A percentile compares a stretch with the other conserved stretches of the same genome.
phyloP scores from a whole-genome alignment of 2,329 filamentous ascomycete species.

The Sporothrix curviconia region DNA sequence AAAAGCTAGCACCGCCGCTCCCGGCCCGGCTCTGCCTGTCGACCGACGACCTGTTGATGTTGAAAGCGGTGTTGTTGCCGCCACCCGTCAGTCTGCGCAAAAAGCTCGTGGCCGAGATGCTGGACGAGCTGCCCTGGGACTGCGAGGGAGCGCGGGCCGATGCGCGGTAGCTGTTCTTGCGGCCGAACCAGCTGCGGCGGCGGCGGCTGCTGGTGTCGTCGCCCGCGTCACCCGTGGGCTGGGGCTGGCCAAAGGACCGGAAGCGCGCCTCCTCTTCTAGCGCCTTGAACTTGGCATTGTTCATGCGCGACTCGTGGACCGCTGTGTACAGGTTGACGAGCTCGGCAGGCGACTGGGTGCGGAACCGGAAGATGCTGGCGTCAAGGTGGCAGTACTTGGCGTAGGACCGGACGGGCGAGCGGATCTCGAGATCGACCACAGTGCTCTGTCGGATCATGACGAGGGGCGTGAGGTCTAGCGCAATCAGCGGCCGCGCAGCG shows the following conservation, averaged over 20 bases:
- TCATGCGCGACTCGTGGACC: constrained; percentile 82
- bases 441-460: constrained; percentile 88
- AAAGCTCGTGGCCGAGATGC: constrained; percentile 65
- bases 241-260: constrained; percentile 62
- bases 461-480: constrained; percentile 81
- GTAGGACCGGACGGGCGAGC: constrained; percentile 70
- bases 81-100: constrained; percentile 70
- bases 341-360: constrained; percentile 67
- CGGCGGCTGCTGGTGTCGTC: constrained; percentile 38
- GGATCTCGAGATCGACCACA: constrained; percentile 86
- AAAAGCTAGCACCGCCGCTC: constrained; percentile 48
- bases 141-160: constrained; percentile 55
- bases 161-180: constrained; percentile 59
- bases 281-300: constrained; percentile 81
- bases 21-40: constrained; percentile 46
- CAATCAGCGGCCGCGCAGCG: constrained; percentile 46
- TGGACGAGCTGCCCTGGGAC: constrained; percentile 63
- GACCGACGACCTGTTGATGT: constrained; percentile 73
- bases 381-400: constrained; percentile 63
- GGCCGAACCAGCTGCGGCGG: constrained; percentile 53
- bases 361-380: constrained; percentile 78
- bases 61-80: constrained; percentile 62
- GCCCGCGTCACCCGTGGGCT: constrained; percentile 39
- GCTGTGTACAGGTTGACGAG: constrained; percentile 77
- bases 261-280: constrained; percentile 60